These are phyloP conservation scores for Globisporangium radiosum DNA, from an alignment of 352 stramenopile genomes.

Conservation along the genomic window DNA sequence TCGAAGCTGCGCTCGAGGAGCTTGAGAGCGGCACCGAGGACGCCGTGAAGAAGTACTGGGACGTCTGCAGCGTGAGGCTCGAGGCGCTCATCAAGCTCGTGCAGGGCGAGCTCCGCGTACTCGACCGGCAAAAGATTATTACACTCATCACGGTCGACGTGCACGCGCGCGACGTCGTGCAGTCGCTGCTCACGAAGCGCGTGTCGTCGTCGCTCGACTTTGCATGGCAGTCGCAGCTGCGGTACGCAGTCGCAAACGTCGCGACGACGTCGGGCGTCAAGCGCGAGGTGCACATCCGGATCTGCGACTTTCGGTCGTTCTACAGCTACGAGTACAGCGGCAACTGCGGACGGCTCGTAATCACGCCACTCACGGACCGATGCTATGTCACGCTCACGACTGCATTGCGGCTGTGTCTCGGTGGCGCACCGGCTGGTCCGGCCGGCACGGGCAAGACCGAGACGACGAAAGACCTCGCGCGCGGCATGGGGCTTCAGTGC, in stretches of 20 bases:
- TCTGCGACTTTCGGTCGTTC: constrained; percentile 87
- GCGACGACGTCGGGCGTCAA: constrained; percentile 26
- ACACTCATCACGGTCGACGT: constrained; percentile 97
- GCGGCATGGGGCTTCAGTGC: constrained; percentile 69
- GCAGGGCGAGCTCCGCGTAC: constrained; percentile 56
- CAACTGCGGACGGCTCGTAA: constrained; percentile 91
- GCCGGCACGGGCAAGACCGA: constrained; percentile 86
- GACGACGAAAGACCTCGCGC: constrained; percentile 78
- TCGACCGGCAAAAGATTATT: constrained; percentile 92
- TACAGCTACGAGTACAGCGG: constrained; percentile 97
- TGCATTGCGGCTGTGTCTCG: constrained; percentile 67
- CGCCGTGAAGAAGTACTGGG: constrained; percentile 93
- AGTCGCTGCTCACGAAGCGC: constrained; percentile 90
- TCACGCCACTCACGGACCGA: constrained; percentile 89
- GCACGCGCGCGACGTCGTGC: constrained; percentile 93
- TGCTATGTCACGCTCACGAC: constrained; percentile 89
- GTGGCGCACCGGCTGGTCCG: constrained; percentile 68
- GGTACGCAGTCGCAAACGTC: constrained; percentile 85
- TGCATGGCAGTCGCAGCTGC: constrained; percentile 93
- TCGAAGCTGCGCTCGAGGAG: constrained; percentile 89
- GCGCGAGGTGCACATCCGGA: constrained; percentile 81
- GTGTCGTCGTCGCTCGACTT: constrained; percentile 90
- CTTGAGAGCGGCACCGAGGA: constrained; percentile 94
- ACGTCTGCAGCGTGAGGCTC: constrained; percentile 87
- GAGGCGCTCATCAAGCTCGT: constrained; percentile 93